phyloP scores from a whole-genome alignment of 1,284 basidiomycete species.

The Cryptococcus sp. region DNA sequence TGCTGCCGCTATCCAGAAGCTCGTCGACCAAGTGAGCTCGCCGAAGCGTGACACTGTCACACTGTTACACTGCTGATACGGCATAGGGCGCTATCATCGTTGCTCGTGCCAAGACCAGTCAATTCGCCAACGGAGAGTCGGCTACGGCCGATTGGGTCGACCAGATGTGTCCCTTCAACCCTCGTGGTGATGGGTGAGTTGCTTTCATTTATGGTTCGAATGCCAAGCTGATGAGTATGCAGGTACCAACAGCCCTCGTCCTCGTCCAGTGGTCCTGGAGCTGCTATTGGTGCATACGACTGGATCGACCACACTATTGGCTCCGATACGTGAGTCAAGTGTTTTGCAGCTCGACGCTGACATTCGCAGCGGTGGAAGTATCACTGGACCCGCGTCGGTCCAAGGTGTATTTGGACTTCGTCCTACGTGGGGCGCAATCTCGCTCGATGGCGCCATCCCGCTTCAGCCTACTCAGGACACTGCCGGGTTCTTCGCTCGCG shows the following conservation, averaged over 20 bases:
- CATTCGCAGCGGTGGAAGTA: constrained; percentile 47
- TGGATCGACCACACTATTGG: constrained; percentile 56
- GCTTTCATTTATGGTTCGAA: too few species aligned
- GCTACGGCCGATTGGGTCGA: constrained; percentile 61
- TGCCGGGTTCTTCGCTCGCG: constrained; percentile 34
- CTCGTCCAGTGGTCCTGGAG: constrained; percentile 55
- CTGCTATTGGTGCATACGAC: constrained; percentile 52
- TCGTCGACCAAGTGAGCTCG: constrained; percentile 51
- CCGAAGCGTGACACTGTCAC: too few species aligned
- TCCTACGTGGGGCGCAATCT: constrained; percentile 45
- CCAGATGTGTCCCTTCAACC: constrained; percentile 60
- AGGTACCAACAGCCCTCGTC: constrained; percentile 53
- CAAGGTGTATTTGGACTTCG: constrained; percentile 53
- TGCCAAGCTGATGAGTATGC: constrained; percentile 28
- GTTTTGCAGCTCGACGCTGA: not conserved
- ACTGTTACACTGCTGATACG: not conserved
- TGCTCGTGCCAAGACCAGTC: constrained; percentile 61
- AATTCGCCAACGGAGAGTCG: constrained; percentile 62
- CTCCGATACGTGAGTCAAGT: constrained; percentile 46
- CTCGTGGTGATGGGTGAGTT: constrained; percentile 57
- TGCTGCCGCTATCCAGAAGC: constrained; percentile 52
- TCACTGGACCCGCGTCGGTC: constrained; percentile 55
- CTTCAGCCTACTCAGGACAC: constrained; percentile 44
- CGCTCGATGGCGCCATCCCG: constrained; percentile 54
- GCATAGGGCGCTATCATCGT: constrained; percentile 59